Percentiles rank a stretch among this genome's conserved stretches.
phyloP scores from a whole-genome alignment of 2,329 filamentous ascomycete species.

The Cladosporium austrohemisphaericum region DNA sequence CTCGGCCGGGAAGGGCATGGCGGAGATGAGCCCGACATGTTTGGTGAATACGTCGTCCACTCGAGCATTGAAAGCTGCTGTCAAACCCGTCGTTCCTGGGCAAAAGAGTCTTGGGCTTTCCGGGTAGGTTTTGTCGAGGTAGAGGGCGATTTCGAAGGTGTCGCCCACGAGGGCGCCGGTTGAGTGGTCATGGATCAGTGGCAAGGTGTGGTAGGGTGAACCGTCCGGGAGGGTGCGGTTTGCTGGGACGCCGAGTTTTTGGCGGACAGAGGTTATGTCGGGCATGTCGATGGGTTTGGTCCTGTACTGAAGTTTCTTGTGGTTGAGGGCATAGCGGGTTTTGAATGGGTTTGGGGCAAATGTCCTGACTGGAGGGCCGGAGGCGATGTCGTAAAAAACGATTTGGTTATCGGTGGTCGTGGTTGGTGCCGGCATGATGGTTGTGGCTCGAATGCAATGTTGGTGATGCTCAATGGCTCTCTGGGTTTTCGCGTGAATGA shows the following conservation, averaged over 20 bases:
- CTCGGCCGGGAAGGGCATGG: slow-evolving; percentile 51
- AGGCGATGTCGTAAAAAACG: slow-evolving; percentile 49
- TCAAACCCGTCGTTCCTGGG: slow-evolving; percentile 28
- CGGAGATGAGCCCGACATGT: slow-evolving; percentile 40
- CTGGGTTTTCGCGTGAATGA: no score
- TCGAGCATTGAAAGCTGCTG: slow-evolving; percentile 51
- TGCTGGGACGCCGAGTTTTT: slow-evolving; percentile 44
- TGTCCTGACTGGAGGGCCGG: slow-evolving; percentile 37
- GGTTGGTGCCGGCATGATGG: no score
- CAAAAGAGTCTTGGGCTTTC: slow-evolving; percentile 50
- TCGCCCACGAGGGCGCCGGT: slow-evolving; percentile 51
- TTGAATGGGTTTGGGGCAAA: slow-evolving; percentile 52
- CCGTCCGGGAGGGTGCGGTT: slow-evolving; percentile 56
- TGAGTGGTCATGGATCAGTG: slow-evolving; percentile 50
- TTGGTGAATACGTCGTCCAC: slow-evolving; percentile 54
- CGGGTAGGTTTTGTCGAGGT: slow-evolving; percentile 54
- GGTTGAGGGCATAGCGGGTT: slow-evolving; percentile 48
- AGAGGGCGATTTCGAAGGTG: slow-evolving; percentile 62
- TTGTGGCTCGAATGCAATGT: no score
- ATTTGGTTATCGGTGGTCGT: slow-evolving; percentile 32
- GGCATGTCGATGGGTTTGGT: slow-evolving; percentile 53
- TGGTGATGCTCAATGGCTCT: background rate
- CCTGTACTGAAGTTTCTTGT: slow-evolving; percentile 46
- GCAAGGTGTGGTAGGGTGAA: slow-evolving; percentile 58
- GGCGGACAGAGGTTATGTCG: slow-evolving; percentile 50